Percentiles rank a stretch among this genome's conserved stretches.
Conservation (phyloP, 441 rosid species). For the Adansonia gregorii region DNA sequence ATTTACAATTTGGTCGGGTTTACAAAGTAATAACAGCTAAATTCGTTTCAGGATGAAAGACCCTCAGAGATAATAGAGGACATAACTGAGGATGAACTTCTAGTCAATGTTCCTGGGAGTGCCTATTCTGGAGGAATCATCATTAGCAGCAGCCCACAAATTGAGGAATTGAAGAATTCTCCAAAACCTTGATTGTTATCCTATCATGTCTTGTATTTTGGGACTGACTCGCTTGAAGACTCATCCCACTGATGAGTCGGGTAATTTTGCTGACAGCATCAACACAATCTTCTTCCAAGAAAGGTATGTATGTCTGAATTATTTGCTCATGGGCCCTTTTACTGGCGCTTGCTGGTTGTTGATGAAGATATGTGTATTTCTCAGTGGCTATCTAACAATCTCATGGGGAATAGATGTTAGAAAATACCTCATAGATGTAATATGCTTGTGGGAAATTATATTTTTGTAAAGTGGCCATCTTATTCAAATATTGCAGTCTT, state of each 20-base stretch:
- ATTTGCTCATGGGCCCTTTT: not conserved
- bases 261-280: not conserved
- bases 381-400: not conserved
- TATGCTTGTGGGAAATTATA: not conserved
- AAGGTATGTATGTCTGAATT: not conserved
- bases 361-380: not conserved
- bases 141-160: constrained; percentile 19
- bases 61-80: constrained; percentile 36
- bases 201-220: not conserved
- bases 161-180: constrained; percentile 14
- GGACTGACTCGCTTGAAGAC: not conserved
- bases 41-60: constrained; percentile 39
- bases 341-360: not conserved
- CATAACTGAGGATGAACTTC: constrained; percentile 57
- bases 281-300: constrained; percentile 1
- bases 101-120: constrained; percentile 90
- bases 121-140: constrained; percentile 53
- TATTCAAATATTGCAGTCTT: no score
- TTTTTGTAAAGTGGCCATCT: not conserved
- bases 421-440: not conserved
- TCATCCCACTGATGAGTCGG: not conserved
- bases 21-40: not conserved
- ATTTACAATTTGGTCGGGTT: not conserved
- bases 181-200: constrained; percentile 9
- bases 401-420: not conserved